Conservation (phyloP, 2,329 filamentous ascomycete genomes). For the Hypoxylon sp. region DNA sequence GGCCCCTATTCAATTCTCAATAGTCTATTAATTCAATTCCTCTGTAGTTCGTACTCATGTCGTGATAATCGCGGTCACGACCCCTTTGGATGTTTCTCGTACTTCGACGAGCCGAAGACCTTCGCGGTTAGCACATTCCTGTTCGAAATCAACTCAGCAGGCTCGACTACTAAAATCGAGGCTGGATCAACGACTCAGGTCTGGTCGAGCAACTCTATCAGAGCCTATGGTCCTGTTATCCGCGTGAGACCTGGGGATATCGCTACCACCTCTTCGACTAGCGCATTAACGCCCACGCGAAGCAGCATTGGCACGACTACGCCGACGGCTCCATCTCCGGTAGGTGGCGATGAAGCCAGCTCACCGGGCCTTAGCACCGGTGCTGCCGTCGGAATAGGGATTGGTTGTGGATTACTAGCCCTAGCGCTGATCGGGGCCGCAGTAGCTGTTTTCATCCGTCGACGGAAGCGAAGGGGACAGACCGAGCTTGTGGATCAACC, state of each 20-base stretch:
- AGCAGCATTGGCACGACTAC: neutral
- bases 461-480: neutral
- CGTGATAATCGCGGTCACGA: conserved; percentile 7
- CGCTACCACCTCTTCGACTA: neutral
- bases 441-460: neutral
- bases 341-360: neutral
- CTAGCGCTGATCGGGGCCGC: neutral
- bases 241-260: conserved; percentile 9
- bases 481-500: neutral
- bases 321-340: neutral
- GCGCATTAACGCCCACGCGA: neutral
- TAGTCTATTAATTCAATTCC: neutral
- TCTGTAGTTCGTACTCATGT: conserved; percentile 6
- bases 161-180: conserved; percentile 7
- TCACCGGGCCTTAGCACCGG: neutral
- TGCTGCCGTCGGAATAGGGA: conserved; percentile 13
- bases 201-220: conserved; percentile 5
- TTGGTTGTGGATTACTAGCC: conserved; percentile 11
- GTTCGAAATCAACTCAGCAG: conserved; percentile 6
- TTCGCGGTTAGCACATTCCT: conserved; percentile 11
- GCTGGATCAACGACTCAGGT: conserved; percentile 8
- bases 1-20: neutral
- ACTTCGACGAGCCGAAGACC: conserved; percentile 2
- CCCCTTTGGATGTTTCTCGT: conserved; percentile 15
- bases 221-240: conserved; percentile 18